These are phyloP conservation scores for Colletotrichum abscissum DNA, from an alignment of 2,329 filamentous ascomycete genomes.

Conservation along the genomic window DNA sequence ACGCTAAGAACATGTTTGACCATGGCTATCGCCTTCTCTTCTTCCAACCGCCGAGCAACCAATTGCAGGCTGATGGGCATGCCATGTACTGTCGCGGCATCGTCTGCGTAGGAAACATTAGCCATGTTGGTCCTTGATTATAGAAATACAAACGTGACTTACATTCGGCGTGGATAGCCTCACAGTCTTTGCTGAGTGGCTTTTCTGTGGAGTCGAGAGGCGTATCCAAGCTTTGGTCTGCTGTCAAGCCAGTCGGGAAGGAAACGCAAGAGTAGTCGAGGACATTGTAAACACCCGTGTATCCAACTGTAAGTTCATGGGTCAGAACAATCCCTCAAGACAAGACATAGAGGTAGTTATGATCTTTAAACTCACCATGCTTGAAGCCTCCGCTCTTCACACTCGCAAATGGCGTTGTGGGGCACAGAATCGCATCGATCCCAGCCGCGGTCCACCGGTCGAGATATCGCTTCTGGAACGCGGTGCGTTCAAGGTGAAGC, in stretches of 20 bases:
- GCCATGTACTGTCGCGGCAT: conserved; percentile 51
- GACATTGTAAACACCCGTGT: conserved; percentile 62
- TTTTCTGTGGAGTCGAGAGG: conserved; percentile 41
- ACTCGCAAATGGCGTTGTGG: conserved; percentile 59
- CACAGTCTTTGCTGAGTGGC: conserved; percentile 51
- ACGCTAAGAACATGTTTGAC: conserved; percentile 38
- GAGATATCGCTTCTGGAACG: conserved; percentile 58
- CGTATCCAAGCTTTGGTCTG: conserved; percentile 53
- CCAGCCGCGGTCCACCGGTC: conserved; percentile 58
- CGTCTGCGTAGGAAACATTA: conserved; percentile 43
- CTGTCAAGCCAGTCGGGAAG: conserved; percentile 55
- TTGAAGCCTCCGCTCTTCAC: conserved; percentile 56
- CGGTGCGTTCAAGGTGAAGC: conserved; percentile 56
- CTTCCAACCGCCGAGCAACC: conserved; percentile 54
- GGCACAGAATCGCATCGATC: conserved; percentile 73
- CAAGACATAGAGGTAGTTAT: background rate
- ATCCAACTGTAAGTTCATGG: conserved; percentile 50
- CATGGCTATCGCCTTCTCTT: conserved; percentile 53
- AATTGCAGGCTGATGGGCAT: conserved; percentile 57
- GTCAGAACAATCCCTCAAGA: background rate
- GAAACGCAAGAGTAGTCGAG: conserved; percentile 60
- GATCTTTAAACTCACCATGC: conserved; percentile 48
- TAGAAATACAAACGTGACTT: conserved; percentile 38
- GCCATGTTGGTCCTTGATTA: background rate
- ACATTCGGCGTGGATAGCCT: conserved; percentile 55